Conservation (phyloP, 169 alveolate species). For the Plasmodium billcollinsi region DNA sequence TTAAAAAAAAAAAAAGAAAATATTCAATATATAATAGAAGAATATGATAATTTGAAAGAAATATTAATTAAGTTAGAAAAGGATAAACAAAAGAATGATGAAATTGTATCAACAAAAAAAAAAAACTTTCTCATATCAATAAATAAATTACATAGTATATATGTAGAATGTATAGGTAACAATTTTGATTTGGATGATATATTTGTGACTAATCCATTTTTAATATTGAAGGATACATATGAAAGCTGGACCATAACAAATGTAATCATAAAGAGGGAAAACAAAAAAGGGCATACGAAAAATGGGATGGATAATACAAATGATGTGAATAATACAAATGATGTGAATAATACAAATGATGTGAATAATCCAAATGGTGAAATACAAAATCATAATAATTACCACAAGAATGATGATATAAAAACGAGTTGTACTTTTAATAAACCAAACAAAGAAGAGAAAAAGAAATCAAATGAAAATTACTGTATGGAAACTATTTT, state of each 20-base stretch:
- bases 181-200: background rate
- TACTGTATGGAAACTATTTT: background rate
- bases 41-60: conserved; percentile 45
- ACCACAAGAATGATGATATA: too few relatives aligned
- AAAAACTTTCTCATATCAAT: conserved; percentile 28
- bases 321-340: background rate
- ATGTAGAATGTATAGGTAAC: conserved; percentile 17
- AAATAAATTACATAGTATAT: conserved; percentile 41
- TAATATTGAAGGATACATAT: conserved; percentile 23
- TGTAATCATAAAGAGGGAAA: conserved; percentile 12
- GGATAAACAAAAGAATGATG: conserved; percentile 68
- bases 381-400: background rate
- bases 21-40: conserved; percentile 7
- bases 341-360: background rate
- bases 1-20: conserved; percentile 29
- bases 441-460: background rate
- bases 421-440: too few relatives aligned
- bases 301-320: background rate
- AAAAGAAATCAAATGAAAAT: background rate
- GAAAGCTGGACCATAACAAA: conserved; percentile 18
- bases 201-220: conserved; percentile 38
- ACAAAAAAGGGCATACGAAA: background rate
- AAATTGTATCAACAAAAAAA: conserved; percentile 30
- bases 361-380: background rate
- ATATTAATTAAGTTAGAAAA: conserved; percentile 36